phyloP scores from a whole-genome alignment of 768 basidiomycete genomes.

The Polyporus arcularius region DNA sequence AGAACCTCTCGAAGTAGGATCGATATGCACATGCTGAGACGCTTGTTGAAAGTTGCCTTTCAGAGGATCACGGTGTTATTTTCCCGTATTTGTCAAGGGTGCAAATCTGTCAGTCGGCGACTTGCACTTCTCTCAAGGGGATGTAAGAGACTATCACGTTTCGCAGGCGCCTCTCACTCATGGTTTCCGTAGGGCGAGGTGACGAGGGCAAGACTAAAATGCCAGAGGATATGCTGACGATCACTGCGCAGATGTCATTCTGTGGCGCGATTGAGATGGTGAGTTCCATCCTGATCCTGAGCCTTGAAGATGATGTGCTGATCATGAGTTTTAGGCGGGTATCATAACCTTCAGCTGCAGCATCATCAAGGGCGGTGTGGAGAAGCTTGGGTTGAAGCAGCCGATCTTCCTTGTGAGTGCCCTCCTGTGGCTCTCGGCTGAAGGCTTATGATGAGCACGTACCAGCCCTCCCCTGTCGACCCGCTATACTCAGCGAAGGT shows the following conservation, averaged over 20 bases:
- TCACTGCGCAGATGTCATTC: slow-evolving; percentile 54
- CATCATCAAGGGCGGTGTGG: slow-evolving; percentile 72
- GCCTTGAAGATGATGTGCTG: too few species aligned
- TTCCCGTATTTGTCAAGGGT: slow-evolving; percentile 76
- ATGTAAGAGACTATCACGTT: slow-evolving; percentile 40
- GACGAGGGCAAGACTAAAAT: slow-evolving; percentile 1
- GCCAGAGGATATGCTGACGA: too few species aligned
- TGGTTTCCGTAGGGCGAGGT: slow-evolving; percentile 55
- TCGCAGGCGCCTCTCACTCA: slow-evolving; percentile 7
- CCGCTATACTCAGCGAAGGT: slow-evolving; percentile 74
- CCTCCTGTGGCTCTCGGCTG: neutral
- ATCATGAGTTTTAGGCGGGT: slow-evolving; percentile 48
- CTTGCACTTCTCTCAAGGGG: slow-evolving; percentile 79
- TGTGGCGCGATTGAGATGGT: slow-evolving; percentile 81
- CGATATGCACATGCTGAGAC: neutral
- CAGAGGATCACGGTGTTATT: slow-evolving; percentile 70
- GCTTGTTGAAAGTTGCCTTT: neutral
- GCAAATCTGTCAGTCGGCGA: slow-evolving; percentile 80
- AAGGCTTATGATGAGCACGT: neutral
- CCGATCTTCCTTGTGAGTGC: slow-evolving; percentile 68
- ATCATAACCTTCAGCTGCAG: slow-evolving; percentile 71
- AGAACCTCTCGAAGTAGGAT: slow-evolving; percentile 62
- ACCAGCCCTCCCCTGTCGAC: slow-evolving; percentile 71
- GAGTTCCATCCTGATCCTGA: neutral
- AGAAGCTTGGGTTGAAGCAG: slow-evolving; percentile 72